Evolutionary conservation across 768 basidiomycete species (phyloP).

Genomic region (Termitomyces sp.): DNA sequence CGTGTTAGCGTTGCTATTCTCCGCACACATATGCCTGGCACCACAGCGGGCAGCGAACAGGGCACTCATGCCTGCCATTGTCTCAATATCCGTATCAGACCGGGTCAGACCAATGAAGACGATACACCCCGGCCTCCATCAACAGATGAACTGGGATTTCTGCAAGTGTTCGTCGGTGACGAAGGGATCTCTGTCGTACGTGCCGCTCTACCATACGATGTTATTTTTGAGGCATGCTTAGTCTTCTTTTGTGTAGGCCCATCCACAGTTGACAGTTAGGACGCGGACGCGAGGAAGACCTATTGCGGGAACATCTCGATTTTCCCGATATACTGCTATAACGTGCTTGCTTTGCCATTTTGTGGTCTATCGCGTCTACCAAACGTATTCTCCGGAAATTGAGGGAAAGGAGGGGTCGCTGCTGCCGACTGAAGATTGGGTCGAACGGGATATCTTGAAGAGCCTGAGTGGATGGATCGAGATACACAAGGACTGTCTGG

Average conservation of each 20-base stretch:
- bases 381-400: conserved; percentile 51
- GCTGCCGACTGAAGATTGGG: conserved; percentile 73
- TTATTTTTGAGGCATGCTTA: background rate
- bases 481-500: conserved; percentile 60
- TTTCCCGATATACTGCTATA: conserved; percentile 57
- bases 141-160: conserved; percentile 38
- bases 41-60: conserved; percentile 16
- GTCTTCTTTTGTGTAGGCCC: conserved; percentile 40
- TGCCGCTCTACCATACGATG: conserved; percentile 12
- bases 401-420: conserved; percentile 62
- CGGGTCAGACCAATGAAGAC: conserved; percentile 27
- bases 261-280: conserved; percentile 69
- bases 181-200: conserved; percentile 65
- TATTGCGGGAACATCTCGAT: conserved; percentile 42
- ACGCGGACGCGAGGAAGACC: conserved; percentile 44
- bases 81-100: conserved; percentile 61
- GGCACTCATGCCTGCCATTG: conserved; percentile 58
- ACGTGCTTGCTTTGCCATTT: conserved; percentile 68
- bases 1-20: conserved; percentile 1
- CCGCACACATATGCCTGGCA: conserved; percentile 26
- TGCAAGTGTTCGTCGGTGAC: conserved; percentile 58
- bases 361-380: conserved; percentile 65
- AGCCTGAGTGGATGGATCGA: conserved; percentile 73
- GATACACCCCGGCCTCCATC: conserved; percentile 32
- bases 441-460: conserved; percentile 67